phyloP scores from a whole-genome alignment of 2,329 filamentous ascomycete genomes.

The Aspergillus candidus region DNA sequence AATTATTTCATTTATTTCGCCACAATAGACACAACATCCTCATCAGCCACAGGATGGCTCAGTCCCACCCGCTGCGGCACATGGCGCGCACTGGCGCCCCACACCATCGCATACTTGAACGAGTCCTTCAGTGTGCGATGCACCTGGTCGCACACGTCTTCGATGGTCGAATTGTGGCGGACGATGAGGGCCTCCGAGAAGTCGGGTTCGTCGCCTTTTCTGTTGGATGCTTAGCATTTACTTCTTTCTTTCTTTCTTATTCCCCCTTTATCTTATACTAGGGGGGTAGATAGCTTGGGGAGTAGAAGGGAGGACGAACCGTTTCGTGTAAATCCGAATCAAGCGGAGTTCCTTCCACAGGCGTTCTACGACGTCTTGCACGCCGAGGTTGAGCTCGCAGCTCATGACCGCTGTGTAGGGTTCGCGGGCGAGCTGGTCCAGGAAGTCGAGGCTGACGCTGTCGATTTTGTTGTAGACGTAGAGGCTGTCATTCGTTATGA shows the following conservation, averaged over 20 bases:
- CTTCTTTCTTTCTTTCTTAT: neutral
- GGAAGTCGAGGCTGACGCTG: slow-evolving; percentile 83
- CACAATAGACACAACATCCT: slow-evolving; percentile 64
- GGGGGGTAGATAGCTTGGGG: neutral
- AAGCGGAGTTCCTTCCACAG: slow-evolving; percentile 91
- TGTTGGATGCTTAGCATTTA: slow-evolving; percentile 23
- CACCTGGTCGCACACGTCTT: slow-evolving; percentile 94
- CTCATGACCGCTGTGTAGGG: slow-evolving; percentile 94
- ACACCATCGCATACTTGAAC: slow-evolving; percentile 97
- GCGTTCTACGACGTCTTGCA: slow-evolving; percentile 86
- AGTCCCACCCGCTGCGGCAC: slow-evolving; percentile 89
- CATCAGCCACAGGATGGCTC: slow-evolving; percentile 66
- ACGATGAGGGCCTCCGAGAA: slow-evolving; percentile 93
- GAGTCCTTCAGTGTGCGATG: slow-evolving; percentile 94
- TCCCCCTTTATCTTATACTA: no score
- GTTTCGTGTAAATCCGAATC: slow-evolving; percentile 92
- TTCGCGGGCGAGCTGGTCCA: slow-evolving; percentile 86
- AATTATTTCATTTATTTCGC: slow-evolving; percentile 32
- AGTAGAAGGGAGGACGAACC: slow-evolving; percentile 28
- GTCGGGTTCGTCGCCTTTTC: slow-evolving; percentile 83
- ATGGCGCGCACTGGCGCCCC: slow-evolving; percentile 94
- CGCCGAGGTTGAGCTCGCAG: slow-evolving; percentile 89
- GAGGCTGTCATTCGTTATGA: slow-evolving; percentile 45
- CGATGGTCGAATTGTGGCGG: slow-evolving; percentile 76
- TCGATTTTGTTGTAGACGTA: slow-evolving; percentile 99